Evolutionary conservation across 306 rosid genomes (phyloP).

Genomic region (Prinsepia uniflora): DNA sequence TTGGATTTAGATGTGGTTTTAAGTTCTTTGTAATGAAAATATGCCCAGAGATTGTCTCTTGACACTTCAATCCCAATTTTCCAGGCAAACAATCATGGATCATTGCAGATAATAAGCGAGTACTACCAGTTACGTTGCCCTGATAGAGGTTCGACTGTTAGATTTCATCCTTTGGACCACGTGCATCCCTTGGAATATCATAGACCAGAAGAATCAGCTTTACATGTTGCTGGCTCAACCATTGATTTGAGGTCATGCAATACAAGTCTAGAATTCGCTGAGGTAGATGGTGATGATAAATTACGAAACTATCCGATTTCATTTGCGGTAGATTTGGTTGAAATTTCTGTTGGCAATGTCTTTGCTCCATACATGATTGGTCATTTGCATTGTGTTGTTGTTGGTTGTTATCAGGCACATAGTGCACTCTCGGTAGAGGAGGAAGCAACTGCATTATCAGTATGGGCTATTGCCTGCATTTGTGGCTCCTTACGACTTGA

Average conservation of each 20-base stretch:
- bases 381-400: conserved; percentile 19
- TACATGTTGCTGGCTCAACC: conserved; percentile 52
- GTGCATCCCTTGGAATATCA: conserved; percentile 55
- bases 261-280: conserved; percentile 55
- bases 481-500: conserved; percentile 98
- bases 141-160: conserved; percentile 55
- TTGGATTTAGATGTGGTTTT: conserved; percentile 11
- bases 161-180: conserved; percentile 73
- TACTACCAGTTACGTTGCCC: conserved; percentile 63
- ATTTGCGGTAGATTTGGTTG: background rate
- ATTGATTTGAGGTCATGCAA: conserved; percentile 68
- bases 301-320: background rate
- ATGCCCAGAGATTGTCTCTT: conserved; percentile 13
- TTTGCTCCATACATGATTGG: conserved; percentile 3
- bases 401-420: conserved; percentile 65
- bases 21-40: background rate
- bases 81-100: conserved; percentile 68
- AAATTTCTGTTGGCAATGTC: conserved; percentile 1
- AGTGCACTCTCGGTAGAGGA: conserved; percentile 74
- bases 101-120: conserved; percentile 70
- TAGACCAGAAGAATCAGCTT: conserved; percentile 46
- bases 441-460: conserved; percentile 90
- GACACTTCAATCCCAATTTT: conserved; percentile 25
- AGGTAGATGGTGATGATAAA: conserved; percentile 48
- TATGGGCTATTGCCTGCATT: conserved; percentile 87